Evolutionary conservation across 1,284 basidiomycete species (phyloP), one percentile per base, ranked within the genome.

Genomic region (Ceratobasidium sp.): DNA sequence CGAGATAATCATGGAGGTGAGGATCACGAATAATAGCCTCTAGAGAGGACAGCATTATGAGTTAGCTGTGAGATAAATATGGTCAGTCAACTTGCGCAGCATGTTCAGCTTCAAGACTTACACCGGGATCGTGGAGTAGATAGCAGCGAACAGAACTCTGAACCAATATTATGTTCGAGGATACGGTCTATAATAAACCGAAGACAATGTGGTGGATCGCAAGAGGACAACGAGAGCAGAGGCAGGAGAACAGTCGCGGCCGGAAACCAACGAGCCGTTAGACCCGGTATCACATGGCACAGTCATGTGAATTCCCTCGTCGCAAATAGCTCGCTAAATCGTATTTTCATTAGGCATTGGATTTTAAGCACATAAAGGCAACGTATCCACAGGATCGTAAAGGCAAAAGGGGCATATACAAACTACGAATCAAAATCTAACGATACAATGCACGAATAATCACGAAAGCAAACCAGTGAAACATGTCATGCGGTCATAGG

Each of bases 1-100:
- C 90, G 57, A 99, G 87, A 76, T 92, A 88, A 79, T 97, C 96
- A 80, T 97, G 96, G 79, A 92, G 92, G 12, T 86, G 86, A 12
- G 96, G 96, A 46, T 74, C 72, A 23, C 45, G 57, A 48, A 73
- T 28, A 45, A 73, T 65, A 28, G 61, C 53, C 26, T 59, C 72
- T 50, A 48, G 23, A 23, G 62, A 73, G 26, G 53, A 72, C 50
- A n/a, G n/a, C n/a, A 72, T 64, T 50, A 23, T 55, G 59, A 52
- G n/a, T 41, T 57, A 23, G 58, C 55, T 32, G 21, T 71, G 30
- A 23, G 23, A 23, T 18, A 52, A 9, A 52, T 18, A 18, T 34
- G 16, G 58, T 71, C 53, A 46, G 50, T 18, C 30, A 46, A 43
- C 70, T 61, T 48, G n/a, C 23, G 26, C 36, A 21, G 18, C 10